Base-by-base conservation (phyloP, 164 flowering plant genomes). In the Chimonanthus salicifolius region DNA sequence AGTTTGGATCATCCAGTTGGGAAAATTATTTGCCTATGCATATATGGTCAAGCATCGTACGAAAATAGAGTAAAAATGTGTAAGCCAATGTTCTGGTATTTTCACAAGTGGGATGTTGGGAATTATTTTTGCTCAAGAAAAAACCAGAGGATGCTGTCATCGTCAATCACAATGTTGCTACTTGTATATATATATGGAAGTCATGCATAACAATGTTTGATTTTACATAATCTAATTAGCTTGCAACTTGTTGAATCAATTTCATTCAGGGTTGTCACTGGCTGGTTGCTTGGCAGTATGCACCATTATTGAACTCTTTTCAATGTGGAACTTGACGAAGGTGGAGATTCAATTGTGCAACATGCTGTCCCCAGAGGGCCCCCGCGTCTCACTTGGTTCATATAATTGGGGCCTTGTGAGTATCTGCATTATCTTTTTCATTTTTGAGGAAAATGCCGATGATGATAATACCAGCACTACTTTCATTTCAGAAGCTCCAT, bases 301-400 rank as follows among this genome's bases (percentile, higher is more conserved):
- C 81, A 91, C 97, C 44, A 54, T 82, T 62, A 66, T 84, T 9
- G 97, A 92, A 79, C 90, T 95, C 62, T 79, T 91, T 72, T 89
- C 98, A 62, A 95, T 95, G 99, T 92, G 99, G 98, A 95, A 91
- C 82, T 83, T 95, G 84, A 95, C 99, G 8, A 89, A 92, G 80
- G 78, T 91, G 71, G 99, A 95, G 84, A 92, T 93, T 80, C 87
- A 85, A 21, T 85, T 93, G 7, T 95, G 98, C 94, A 95, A 95
- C 84, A 74, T 90, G 76, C 80, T 95, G 65, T 95, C 99, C 21
- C 99, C 98, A 11, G 99, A 95, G 83, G 97, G 88, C 69, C 89
- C 96, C 7, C 84, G 78, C 72, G 87, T 95, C 46, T 92, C 97
- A 18, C 97, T 93, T 76, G 90, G 83, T 68, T 83, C 96, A 48